These are phyloP conservation scores for Ligustrum vulgare DNA, from an alignment of 257 asterid genomes.

Conservation along the genomic window DNA sequence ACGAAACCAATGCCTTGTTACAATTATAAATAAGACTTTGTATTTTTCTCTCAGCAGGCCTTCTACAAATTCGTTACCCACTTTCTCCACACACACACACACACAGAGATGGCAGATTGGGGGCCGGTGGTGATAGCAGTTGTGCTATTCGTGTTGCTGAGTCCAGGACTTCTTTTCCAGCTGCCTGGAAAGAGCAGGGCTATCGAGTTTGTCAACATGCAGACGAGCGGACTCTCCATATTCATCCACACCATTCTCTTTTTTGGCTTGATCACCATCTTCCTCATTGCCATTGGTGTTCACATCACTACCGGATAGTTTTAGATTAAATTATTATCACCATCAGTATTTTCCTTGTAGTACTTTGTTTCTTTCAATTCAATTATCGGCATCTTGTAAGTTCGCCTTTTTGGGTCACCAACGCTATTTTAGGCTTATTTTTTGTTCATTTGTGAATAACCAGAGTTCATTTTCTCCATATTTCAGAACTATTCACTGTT, in stretches of 20 bases:
- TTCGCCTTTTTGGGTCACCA: background rate
- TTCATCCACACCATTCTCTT: constrained; percentile 48
- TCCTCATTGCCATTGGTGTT: constrained; percentile 48
- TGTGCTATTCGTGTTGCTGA: constrained; percentile 39
- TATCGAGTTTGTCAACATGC: constrained; percentile 45
- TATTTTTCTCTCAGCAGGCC: background rate
- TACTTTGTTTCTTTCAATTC: background rate
- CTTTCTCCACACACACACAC: background rate
- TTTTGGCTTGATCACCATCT: constrained; percentile 41
- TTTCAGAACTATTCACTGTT: too few relatives aligned
- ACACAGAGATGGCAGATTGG: constrained; percentile 43
- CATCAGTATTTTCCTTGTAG: background rate
- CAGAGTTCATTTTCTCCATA: too few relatives aligned
- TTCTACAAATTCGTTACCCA: background rate
- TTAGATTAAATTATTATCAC: background rate
- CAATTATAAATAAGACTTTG: background rate
- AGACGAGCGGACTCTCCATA: constrained; percentile 48
- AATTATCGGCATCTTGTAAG: background rate
- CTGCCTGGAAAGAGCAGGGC: constrained; percentile 42
- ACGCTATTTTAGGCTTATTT: background rate
- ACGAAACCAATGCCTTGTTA: constrained; percentile 28
- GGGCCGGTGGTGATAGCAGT: constrained; percentile 50
- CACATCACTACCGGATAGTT: constrained; percentile 47
- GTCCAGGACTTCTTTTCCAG: constrained; percentile 53
- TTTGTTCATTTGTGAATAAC: too few relatives aligned